Percentiles rank a stretch among this genome's conserved stretches.
Conservation (phyloP, 768 basidiomycete species). For the Pisolithus marmoratus region DNA sequence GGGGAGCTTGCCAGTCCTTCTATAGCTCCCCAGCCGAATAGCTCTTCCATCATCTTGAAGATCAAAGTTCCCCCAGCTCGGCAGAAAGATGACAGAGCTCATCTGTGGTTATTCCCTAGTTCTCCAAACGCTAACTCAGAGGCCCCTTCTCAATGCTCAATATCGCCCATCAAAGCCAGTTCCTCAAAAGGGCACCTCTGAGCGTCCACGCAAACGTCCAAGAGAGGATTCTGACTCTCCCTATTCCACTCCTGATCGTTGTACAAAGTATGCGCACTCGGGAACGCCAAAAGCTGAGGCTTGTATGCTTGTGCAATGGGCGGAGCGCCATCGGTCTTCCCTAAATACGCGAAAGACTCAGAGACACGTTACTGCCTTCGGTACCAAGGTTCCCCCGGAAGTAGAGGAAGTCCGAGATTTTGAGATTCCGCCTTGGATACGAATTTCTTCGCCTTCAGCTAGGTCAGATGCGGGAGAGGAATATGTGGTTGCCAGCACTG, state of each 20-base stretch:
- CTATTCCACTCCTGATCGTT: conserved; percentile 20
- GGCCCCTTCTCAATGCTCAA: conserved; percentile 4
- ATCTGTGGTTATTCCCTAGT: conserved; percentile 5
- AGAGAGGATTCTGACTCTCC: conserved; percentile 19
- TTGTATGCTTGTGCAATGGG: conserved; percentile 43
- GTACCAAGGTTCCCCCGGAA: conserved; percentile 46
- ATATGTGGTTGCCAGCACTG: conserved; percentile 1
- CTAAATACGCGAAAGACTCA: conserved; percentile 44
- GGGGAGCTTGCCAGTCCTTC: conserved; percentile 9
- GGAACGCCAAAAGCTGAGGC: conserved; percentile 17
- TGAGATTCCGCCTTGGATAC: conserved; percentile 52
- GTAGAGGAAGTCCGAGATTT: conserved; percentile 48
- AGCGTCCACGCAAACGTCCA: conserved; percentile 20
- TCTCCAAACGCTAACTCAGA: conserved; percentile 15
- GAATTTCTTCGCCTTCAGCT: conserved; percentile 14
- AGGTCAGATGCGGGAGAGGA: conserved; percentile 6
- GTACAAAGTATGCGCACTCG: conserved; percentile 6
- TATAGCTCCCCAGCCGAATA: conserved; percentile 13
- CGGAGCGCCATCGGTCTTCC: conserved; percentile 41
- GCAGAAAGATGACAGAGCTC: conserved; percentile 11
- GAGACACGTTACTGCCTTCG: conserved; percentile 55
- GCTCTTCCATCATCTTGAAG: conserved; percentile 27
- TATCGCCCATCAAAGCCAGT: conserved; percentile 21
- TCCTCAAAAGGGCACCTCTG: conserved; percentile 23
- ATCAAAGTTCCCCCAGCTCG: conserved; percentile 29